Base-by-base conservation (phyloP, 345 rosid species). In the Euclidium syriacum region DNA sequence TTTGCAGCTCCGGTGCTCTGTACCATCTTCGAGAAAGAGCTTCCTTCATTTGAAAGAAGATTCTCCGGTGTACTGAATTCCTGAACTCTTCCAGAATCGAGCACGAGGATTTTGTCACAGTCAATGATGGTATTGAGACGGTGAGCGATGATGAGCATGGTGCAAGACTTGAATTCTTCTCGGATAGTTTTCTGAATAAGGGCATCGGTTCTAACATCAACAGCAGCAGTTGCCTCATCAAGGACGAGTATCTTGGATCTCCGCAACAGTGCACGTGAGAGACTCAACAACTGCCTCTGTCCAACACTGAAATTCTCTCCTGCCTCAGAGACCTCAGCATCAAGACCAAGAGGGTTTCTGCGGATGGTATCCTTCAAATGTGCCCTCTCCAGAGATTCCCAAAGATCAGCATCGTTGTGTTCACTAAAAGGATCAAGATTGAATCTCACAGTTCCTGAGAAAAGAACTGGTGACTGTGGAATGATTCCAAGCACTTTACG, bases 231-330 rank as follows among this genome's bases (percentile, higher is more conserved):
- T 42, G 97, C 95, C 64, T 90, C 95, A 44, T 87, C 92, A 47
- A 90, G 74, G 7, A 90, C 95, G 34, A 87, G 68, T 30, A 90
- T 80, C 70, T 80, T 85, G 44, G 82, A 77, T 69, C 76, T 80
- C 74, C 87, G 84, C 34, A 90, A 73, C 8, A 89, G 76, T 14
- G 80, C 92, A 68, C 98, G 79, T 3, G 87, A 88, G 14, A 91
- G 80, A 73, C 98, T 88, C 48, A 85, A 77, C 35, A 91, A 87
- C 62, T 91, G 98, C 66, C 98, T 85, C 73, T 91, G 98, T 42
- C 96, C 98, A 24, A 89, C 84, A 41, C 96, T 89, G 90, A 88
- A 92, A 73, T 89, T 92, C 73, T 83, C 91, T 52, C 97, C 96
- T 47, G 88, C 91, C 75, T 89, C 91, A 0, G 89, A 82, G 22